A percentile compares a stretch with the other conserved stretches of the same genome.
phyloP scores from a whole-genome alignment of 2,329 filamentous ascomycete genomes.

The Colletotrichum cereale region DNA sequence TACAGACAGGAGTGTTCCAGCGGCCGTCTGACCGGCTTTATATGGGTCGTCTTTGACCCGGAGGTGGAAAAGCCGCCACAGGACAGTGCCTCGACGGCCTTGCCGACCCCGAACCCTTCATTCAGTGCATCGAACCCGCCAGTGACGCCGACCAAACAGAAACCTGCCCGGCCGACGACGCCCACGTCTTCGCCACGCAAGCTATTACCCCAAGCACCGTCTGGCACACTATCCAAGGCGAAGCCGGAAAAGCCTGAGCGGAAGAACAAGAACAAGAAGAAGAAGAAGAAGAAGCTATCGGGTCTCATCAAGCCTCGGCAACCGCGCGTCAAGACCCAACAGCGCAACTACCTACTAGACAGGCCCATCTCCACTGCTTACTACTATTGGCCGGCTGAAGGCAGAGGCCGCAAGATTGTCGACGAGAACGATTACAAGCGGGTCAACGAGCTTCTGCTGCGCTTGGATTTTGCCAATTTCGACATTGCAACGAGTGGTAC shows the following conservation, averaged over 20 bases:
- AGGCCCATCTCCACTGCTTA: slow-evolving; percentile 68
- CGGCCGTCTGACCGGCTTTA: slow-evolving; percentile 90
- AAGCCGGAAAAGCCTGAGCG: slow-evolving; percentile 47
- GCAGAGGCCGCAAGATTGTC: slow-evolving; percentile 74
- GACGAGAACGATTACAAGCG: slow-evolving; percentile 75
- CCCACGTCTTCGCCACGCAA: slow-evolving; percentile 51
- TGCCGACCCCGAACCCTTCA: slow-evolving; percentile 48
- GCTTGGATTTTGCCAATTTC: slow-evolving; percentile 78
- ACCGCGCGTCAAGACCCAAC: slow-evolving; percentile 73
- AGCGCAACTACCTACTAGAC: slow-evolving; percentile 62
- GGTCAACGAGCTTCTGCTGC: slow-evolving; percentile 76
- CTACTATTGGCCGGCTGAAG: slow-evolving; percentile 74
- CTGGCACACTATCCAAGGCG: slow-evolving; percentile 47
- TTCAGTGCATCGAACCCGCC: slow-evolving; percentile 43
- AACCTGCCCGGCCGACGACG: slow-evolving; percentile 44
- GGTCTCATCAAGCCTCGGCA: slow-evolving; percentile 74
- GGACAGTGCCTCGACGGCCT: slow-evolving; percentile 23
- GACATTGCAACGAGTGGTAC: slow-evolving; percentile 75
- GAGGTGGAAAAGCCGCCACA: slow-evolving; percentile 33
- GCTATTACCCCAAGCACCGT: slow-evolving; percentile 44
- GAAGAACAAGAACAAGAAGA: slow-evolving; percentile 47
- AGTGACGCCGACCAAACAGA: slow-evolving; percentile 50
- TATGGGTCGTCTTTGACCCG: slow-evolving; percentile 89
- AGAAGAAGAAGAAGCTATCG: slow-evolving; percentile 62
- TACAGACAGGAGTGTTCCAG: slow-evolving; percentile 96